Evolutionary conservation across 176 grass and related monocot genomes (phyloP).

Genomic region (Elymus sibiricus): DNA sequence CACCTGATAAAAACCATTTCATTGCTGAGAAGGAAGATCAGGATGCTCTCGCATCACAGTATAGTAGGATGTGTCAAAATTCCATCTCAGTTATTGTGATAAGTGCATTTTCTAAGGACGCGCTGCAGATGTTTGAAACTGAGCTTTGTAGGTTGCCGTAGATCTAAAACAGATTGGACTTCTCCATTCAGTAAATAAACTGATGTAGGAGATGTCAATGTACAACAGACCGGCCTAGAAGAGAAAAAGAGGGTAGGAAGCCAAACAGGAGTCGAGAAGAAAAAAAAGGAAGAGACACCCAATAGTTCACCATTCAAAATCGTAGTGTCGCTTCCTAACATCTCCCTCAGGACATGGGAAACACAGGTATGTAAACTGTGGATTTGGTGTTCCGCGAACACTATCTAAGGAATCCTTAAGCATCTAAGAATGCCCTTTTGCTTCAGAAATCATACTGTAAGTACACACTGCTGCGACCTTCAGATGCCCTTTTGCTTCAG

Average conservation of each 20-base stretch:
- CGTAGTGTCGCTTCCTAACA: background rate
- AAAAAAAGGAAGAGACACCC: slow-evolving; percentile 39
- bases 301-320: slow-evolving; percentile 1
- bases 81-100: slow-evolving; percentile 45
- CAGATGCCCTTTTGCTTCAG: slow-evolving; percentile 37
- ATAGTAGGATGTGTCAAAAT: slow-evolving; percentile 36
- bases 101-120: slow-evolving; percentile 45
- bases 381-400: background rate
- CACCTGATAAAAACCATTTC: slow-evolving; percentile 21
- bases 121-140: slow-evolving; percentile 39
- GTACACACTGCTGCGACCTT: slow-evolving; percentile 23
- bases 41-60: slow-evolving; percentile 29
- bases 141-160: slow-evolving; percentile 28
- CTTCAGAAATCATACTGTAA: slow-evolving; percentile 17
- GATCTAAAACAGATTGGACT: slow-evolving; percentile 37
- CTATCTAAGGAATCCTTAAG: too few relatives aligned
- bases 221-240: slow-evolving; percentile 2
- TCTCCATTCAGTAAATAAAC: slow-evolving; percentile 30
- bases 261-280: slow-evolving; percentile 1
- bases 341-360: slow-evolving; percentile 16
- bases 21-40: slow-evolving; percentile 6
- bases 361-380: slow-evolving; percentile 36
- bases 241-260: slow-evolving; percentile 32
- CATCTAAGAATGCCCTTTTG: too few relatives aligned
- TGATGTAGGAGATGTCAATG: slow-evolving; percentile 33